A percentile compares a stretch with the other conserved stretches of the same genome.
These are phyloP conservation scores for Daedaleopsis sinensis DNA, from an alignment of 768 basidiomycete species.

Conservation along the genomic window DNA sequence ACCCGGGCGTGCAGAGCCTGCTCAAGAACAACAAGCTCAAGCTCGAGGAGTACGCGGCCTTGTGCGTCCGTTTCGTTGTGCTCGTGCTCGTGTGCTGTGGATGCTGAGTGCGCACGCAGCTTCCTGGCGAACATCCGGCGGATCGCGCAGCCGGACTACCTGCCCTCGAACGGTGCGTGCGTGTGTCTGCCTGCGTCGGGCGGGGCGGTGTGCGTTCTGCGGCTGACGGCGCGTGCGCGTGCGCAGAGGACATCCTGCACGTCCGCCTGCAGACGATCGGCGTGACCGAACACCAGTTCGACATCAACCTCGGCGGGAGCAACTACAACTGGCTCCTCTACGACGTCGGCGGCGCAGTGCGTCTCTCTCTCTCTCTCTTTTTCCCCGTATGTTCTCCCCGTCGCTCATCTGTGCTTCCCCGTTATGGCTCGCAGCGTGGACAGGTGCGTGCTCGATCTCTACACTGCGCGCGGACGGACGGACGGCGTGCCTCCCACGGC, in stretches of 20 bases:
- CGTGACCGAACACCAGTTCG: slow-evolving; percentile 75
- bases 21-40: slow-evolving; percentile 59
- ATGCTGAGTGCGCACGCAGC: slow-evolving; percentile 38
- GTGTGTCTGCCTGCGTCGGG: neutral
- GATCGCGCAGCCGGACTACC: slow-evolving; percentile 68
- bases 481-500: slow-evolving; percentile 2
- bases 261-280: slow-evolving; percentile 82
- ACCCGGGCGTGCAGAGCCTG: slow-evolving; percentile 63
- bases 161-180: slow-evolving; percentile 65
- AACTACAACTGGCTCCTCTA: slow-evolving; percentile 78
- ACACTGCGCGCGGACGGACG: slow-evolving; percentile 1
- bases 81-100: neutral
- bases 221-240: neutral
- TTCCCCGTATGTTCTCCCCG: neutral
- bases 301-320: slow-evolving; percentile 62
- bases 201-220: no score
- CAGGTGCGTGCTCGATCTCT: slow-evolving; percentile 46
- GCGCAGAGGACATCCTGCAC: slow-evolving; percentile 72
- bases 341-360: slow-evolving; percentile 82
- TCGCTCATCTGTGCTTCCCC: neutral
- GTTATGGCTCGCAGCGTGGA: slow-evolving; percentile 47
- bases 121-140: slow-evolving; percentile 69
- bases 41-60: slow-evolving; percentile 76
- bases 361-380: slow-evolving; percentile 32
- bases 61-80: slow-evolving; percentile 47